These are phyloP conservation scores for Bipolaris sorokiniana DNA, from an alignment of 2,329 filamentous ascomycete genomes.

Conservation along the genomic window DNA sequence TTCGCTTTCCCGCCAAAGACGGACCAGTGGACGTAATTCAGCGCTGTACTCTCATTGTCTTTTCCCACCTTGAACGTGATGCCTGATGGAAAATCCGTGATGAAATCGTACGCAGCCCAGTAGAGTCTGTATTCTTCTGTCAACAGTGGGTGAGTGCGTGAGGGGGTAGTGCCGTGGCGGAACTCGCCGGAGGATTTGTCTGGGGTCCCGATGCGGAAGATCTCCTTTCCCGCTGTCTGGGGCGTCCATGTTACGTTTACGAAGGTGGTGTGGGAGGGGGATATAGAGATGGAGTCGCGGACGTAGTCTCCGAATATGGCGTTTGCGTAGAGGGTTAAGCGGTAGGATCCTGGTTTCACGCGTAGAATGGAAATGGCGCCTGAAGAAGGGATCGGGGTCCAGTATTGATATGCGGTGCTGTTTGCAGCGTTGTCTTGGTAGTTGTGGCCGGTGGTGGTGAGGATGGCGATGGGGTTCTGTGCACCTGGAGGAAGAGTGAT, in stretches of 20 bases:
- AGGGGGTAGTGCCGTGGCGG: slow-evolving; percentile 62
- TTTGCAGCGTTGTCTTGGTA: slow-evolving; percentile 66
- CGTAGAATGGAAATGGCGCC: slow-evolving; percentile 61
- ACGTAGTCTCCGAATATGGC: slow-evolving; percentile 66
- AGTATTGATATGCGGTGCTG: slow-evolving; percentile 66
- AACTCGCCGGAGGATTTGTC: slow-evolving; percentile 68
- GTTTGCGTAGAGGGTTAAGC: slow-evolving; percentile 67
- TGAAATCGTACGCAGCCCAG: slow-evolving; percentile 66
- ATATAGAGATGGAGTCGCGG: slow-evolving; percentile 58
- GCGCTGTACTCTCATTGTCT: slow-evolving; percentile 49
- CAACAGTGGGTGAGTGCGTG: slow-evolving; percentile 53
- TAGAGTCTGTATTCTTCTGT: slow-evolving; percentile 67
- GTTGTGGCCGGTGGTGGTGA: slow-evolving; percentile 59
- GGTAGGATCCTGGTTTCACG: slow-evolving; percentile 65
- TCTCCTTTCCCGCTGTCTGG: slow-evolving; percentile 63
- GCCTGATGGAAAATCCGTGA: slow-evolving; percentile 64
- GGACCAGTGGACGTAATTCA: slow-evolving; percentile 72
- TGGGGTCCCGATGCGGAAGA: slow-evolving; percentile 68
- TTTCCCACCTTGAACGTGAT: slow-evolving; percentile 63
- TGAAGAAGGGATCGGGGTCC: slow-evolving; percentile 55
- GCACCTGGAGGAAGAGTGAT: slow-evolving; percentile 61
- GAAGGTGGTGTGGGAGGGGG: slow-evolving; percentile 45
- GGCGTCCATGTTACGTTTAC: slow-evolving; percentile 56
- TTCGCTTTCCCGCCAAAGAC: slow-evolving; percentile 65
- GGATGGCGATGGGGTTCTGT: slow-evolving; percentile 60